A percentile compares a stretch with the other conserved stretches of the same genome.
Evolutionary conservation across 257 asterid species (phyloP).

Genomic region (Solanum boliviense): DNA sequence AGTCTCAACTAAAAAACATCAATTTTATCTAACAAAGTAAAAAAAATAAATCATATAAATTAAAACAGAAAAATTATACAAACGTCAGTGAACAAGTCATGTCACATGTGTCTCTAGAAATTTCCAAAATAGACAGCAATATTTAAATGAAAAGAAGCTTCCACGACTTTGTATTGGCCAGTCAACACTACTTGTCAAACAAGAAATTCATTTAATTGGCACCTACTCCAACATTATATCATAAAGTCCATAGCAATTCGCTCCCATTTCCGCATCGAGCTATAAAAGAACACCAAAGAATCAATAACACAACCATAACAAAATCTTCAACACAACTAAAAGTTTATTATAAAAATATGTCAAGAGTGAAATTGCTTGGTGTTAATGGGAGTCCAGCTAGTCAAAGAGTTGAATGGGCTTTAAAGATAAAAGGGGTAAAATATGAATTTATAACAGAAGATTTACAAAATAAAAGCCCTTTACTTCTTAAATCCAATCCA

Average conservation of each 20-base stretch:
- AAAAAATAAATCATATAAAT: too few relatives aligned
- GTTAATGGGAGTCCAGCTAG: background rate
- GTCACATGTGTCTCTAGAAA: background rate
- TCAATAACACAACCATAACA: background rate
- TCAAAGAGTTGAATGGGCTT: background rate
- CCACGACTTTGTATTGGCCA: background rate
- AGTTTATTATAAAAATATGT: background rate
- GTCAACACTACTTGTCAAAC: background rate
- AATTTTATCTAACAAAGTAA: too few relatives aligned
- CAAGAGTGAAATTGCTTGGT: background rate
- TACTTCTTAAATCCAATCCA: slow-evolving; percentile 8
- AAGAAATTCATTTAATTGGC: background rate
- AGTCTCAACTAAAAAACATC: too few relatives aligned
- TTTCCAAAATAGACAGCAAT: background rate
- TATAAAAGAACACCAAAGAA: background rate
- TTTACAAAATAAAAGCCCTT: background rate
- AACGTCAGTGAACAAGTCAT: background rate
- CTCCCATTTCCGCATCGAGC: rapidly evolving
- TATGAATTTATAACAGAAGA: slow-evolving; percentile 8
- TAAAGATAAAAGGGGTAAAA: slow-evolving; percentile 1
- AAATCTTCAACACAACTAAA: background rate
- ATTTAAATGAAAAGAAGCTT: background rate
- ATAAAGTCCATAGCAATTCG: background rate
- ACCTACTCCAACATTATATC: background rate
- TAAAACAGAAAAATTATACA: too few relatives aligned